Conservation (phyloP, 805 yeast species). For the Clavispora carvajalis region DNA sequence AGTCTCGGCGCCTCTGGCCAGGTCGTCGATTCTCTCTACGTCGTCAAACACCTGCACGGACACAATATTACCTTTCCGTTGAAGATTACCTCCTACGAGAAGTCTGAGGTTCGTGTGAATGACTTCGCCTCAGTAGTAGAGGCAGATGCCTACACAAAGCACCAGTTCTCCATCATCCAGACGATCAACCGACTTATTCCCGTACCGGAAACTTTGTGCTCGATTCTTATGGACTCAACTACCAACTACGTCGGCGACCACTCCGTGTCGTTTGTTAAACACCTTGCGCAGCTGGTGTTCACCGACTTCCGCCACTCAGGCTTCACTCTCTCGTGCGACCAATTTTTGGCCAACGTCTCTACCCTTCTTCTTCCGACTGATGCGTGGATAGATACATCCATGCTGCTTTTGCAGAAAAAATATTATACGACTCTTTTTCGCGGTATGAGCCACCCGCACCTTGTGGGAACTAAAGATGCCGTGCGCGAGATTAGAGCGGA, state of each 20-base stretch:
- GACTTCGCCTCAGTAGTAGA: conserved; percentile 49
- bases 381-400: conserved; percentile 18
- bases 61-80: conserved; percentile 7
- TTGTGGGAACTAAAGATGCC: conserved; percentile 27
- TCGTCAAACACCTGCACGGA: conserved; percentile 1
- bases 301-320: conserved; percentile 9
- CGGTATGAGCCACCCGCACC: conserved; percentile 11
- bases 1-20: conserved; percentile 20
- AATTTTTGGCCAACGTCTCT: conserved; percentile 19
- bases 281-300: conserved; percentile 26
- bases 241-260: conserved; percentile 13
- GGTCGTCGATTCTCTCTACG: conserved; percentile 28
- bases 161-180: conserved; percentile 63
- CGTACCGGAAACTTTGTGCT: conserved; percentile 29
- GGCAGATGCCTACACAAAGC: conserved; percentile 51
- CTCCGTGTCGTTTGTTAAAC: conserved; percentile 22
- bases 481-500: conserved; percentile 26
- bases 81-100: neutral
- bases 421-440: conserved; percentile 27
- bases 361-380: conserved; percentile 36
- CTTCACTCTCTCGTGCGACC: conserved; percentile 19
- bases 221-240: conserved; percentile 22
- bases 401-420: conserved; percentile 21
- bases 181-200: conserved; percentile 49
- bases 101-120: conserved; percentile 24